These are phyloP conservation scores for Sphaerobolus stellatus DNA, from an alignment of 1,284 basidiomycete genomes.

Conservation along the genomic window DNA sequence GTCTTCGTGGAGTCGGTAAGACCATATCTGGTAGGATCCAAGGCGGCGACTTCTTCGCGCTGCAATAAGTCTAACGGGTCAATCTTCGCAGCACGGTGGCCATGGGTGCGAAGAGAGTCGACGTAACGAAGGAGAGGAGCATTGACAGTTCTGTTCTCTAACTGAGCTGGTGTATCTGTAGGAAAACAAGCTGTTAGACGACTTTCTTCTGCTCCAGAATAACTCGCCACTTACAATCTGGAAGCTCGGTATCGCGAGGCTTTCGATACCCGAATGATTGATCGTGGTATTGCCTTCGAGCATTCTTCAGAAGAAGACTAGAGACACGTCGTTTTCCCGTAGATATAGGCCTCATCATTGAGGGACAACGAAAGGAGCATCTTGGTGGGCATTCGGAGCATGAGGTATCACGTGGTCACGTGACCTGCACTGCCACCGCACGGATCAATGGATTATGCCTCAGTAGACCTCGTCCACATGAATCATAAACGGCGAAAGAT, in stretches of 20 bases:
- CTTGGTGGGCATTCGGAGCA: no score
- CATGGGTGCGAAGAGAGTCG: conserved; percentile 78
- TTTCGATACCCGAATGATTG: conserved; percentile 81
- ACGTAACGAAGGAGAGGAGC: conserved; percentile 83
- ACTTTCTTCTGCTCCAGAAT: neutral
- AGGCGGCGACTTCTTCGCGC: conserved; percentile 79
- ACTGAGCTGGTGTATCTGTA: conserved; percentile 72
- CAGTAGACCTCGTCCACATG: no score
- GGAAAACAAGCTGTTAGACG: neutral
- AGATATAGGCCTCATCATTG: no score
- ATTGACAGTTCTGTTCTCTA: conserved; percentile 73
- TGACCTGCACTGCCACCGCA: no score
- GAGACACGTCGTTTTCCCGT: no score
- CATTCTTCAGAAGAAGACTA: neutral
- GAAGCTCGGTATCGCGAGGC: conserved; percentile 59
- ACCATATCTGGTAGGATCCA: conserved; percentile 78
- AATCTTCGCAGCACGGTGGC: conserved; percentile 77
- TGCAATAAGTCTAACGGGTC: conserved; percentile 86
- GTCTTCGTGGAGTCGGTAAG: conserved; percentile 50
- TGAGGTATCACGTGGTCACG: no score
- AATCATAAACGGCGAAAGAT: no score
- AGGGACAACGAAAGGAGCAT: no score
- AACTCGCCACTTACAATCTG: conserved; percentile 63
- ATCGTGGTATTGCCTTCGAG: conserved; percentile 60
- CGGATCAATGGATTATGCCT: no score